Conservation (phyloP, 176 grass and related monocot species). For the Lolium perenne region DNA sequence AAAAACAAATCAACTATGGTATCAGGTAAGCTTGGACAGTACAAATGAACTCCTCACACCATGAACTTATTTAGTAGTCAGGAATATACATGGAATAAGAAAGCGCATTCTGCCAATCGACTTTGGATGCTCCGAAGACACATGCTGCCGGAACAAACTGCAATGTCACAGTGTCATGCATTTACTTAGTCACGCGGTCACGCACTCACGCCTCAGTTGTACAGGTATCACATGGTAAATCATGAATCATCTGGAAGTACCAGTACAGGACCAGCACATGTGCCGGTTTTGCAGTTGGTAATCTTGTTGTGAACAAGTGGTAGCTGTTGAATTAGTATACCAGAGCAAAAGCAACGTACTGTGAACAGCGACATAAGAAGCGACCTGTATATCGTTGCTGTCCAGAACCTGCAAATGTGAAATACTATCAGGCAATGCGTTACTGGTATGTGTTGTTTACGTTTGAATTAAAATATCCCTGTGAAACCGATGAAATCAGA, state of each 20-base stretch:
- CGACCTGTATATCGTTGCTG: constrained; percentile 80
- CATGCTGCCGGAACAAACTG: constrained; percentile 90
- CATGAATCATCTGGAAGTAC: not conserved
- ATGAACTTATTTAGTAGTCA: constrained; percentile 10
- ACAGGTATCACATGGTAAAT: constrained; percentile 9
- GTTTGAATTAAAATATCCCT: not conserved
- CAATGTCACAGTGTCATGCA: constrained; percentile 18
- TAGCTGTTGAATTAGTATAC: constrained; percentile 10
- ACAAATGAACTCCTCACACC: constrained; percentile 8
- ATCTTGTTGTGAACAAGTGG: not conserved
- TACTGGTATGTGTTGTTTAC: not conserved
- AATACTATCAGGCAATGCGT: constrained; percentile 34
- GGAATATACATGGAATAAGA: constrained; percentile 70
- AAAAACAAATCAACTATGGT: constrained; percentile 35
- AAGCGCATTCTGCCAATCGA: constrained; percentile 73
- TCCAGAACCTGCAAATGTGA: constrained; percentile 65
- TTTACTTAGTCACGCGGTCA: not conserved
- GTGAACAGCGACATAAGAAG: constrained; percentile 86
- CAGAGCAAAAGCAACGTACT: constrained; percentile 49
- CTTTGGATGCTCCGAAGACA: constrained; percentile 80
- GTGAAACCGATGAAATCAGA: not conserved
- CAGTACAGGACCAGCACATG: not conserved
- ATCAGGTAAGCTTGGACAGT: not conserved
- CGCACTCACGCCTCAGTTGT: not conserved
- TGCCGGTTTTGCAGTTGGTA: not conserved